Percentiles rank a stretch among this genome's conserved stretches.
phyloP scores from a whole-genome alignment of 164 flowering plant species.

The Amborella trichopoda region DNA sequence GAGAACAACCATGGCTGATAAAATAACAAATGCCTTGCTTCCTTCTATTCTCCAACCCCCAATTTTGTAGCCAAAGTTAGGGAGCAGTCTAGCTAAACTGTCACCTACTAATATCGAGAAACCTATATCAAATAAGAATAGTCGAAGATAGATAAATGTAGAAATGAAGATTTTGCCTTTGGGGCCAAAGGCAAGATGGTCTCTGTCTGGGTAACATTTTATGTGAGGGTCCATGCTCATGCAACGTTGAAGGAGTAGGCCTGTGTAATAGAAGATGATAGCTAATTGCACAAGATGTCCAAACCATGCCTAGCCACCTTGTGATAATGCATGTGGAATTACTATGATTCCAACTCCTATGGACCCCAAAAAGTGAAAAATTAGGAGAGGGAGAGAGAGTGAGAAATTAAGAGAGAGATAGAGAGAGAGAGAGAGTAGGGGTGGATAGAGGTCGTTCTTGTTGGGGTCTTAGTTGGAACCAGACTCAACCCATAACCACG shows the following conservation, averaged over 20 bases:
- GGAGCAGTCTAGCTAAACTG: conserved; percentile 10
- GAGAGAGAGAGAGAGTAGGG: no score
- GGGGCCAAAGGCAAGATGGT: conserved; percentile 9
- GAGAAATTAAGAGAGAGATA: no score
- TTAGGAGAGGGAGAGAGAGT: no score
- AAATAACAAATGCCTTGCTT: conserved; percentile 3
- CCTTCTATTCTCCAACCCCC: conserved; percentile 3
- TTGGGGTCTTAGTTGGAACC: no score
- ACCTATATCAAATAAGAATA: conserved; percentile 5
- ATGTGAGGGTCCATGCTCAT: conserved; percentile 8
- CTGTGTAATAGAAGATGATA: conserved; percentile 5
- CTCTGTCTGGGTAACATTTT: conserved; percentile 7
- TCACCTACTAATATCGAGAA: conserved; percentile 7
- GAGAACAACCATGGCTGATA: background rate
- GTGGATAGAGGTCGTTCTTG: no score
- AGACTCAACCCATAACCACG: no score
- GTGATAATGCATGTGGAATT: conserved; percentile 6
- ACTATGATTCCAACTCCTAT: conserved; percentile 10
- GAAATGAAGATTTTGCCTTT: conserved; percentile 6
- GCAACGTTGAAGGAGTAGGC: conserved; percentile 3
- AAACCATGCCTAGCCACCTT: conserved; percentile 9
- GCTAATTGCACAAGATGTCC: conserved; percentile 3
- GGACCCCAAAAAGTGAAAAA: no score
- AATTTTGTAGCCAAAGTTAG: conserved; percentile 1
- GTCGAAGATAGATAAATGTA: conserved; percentile 3